These are phyloP conservation scores for Suillus variegatus DNA, from an alignment of 768 basidiomycete species.

Conservation along the genomic window DNA sequence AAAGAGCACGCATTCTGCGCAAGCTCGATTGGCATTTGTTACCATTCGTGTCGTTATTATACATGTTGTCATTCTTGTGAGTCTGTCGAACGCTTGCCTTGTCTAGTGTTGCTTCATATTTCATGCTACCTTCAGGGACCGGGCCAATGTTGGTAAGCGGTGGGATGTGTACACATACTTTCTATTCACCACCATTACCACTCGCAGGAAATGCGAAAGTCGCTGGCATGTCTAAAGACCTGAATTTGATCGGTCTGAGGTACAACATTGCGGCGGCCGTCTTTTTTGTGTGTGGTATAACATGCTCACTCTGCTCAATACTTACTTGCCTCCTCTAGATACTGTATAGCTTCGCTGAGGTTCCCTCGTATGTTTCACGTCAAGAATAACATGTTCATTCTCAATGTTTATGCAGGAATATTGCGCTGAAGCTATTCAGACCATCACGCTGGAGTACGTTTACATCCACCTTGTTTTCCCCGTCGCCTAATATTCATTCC, in stretches of 20 bases:
- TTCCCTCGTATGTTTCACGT: conserved; percentile 35
- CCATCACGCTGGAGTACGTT: conserved; percentile 39
- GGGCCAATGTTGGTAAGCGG: conserved; percentile 44
- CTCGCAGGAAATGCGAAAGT: conserved; percentile 42
- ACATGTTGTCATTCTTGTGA: conserved; percentile 49
- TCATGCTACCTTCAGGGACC: conserved; percentile 33
- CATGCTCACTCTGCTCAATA: background rate
- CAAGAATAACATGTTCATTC: background rate
- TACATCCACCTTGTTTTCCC: background rate
- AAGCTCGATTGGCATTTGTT: conserved; percentile 48
- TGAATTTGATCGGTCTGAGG: conserved; percentile 33
- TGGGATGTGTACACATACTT: background rate
- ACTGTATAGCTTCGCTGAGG: conserved; percentile 39
- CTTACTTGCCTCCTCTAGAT: conserved; percentile 21
- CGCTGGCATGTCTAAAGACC: conserved; percentile 44
- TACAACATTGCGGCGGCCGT: conserved; percentile 42
- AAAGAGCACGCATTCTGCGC: conserved; percentile 33
- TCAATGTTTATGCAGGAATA: conserved; percentile 32
- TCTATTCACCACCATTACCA: background rate
- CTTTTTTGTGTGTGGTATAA: conserved; percentile 32
- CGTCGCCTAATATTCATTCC: conserved; percentile 14
- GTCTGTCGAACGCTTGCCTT: conserved; percentile 16
- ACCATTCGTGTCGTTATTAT: conserved; percentile 45
- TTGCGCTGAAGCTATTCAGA: conserved; percentile 36
- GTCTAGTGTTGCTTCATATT: background rate